A percentile compares a stretch with the other conserved stretches of the same genome.
phyloP scores from a whole-genome alignment of 192 early-diverging fungal genomes.

The Podila minutissima region DNA sequence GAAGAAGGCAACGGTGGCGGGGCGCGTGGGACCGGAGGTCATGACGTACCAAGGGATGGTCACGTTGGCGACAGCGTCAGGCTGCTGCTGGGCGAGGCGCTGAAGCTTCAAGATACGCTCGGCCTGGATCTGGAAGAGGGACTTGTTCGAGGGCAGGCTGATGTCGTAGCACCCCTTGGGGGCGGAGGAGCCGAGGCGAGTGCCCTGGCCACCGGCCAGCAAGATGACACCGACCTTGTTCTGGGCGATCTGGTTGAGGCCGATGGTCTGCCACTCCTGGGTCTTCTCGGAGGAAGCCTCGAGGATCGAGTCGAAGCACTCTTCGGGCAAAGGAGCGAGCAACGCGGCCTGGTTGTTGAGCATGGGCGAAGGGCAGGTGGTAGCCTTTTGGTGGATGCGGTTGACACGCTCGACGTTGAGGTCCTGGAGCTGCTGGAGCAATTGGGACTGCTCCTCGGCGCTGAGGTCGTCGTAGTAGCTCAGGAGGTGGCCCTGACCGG shows the following conservation, averaged over 20 bases:
- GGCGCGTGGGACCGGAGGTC: conserved; percentile 94
- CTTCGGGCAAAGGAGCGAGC: conserved; percentile 87
- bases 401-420: conserved; percentile 88
- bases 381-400: conserved; percentile 84
- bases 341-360: conserved; percentile 37
- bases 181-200: conserved; percentile 80
- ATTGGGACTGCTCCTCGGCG: conserved; percentile 59
- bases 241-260: conserved; percentile 81
- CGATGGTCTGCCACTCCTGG: conserved; percentile 75
- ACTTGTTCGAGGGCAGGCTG: conserved; percentile 87
- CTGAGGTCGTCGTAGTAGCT: conserved; percentile 79
- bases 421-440: conserved; percentile 73
- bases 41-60: conserved; percentile 98
- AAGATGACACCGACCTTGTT: conserved; percentile 95
- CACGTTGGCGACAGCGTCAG: conserved; percentile 52
- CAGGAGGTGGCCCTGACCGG: conserved; percentile 91
- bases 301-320: conserved; percentile 71
- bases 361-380: conserved; percentile 57
- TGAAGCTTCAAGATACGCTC: conserved; percentile 92
- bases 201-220: conserved; percentile 92
- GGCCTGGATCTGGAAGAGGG: conserved; percentile 94
- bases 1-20: conserved; percentile 84
- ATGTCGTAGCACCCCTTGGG: conserved; percentile 98
- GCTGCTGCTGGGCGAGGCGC: conserved; percentile 58
- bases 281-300: conserved; percentile 63